Evolutionary conservation across 2,329 filamentous ascomycete species (phyloP), one percentile per base, ranked within the genome.

Genomic region (Ascomycota sp.): DNA sequence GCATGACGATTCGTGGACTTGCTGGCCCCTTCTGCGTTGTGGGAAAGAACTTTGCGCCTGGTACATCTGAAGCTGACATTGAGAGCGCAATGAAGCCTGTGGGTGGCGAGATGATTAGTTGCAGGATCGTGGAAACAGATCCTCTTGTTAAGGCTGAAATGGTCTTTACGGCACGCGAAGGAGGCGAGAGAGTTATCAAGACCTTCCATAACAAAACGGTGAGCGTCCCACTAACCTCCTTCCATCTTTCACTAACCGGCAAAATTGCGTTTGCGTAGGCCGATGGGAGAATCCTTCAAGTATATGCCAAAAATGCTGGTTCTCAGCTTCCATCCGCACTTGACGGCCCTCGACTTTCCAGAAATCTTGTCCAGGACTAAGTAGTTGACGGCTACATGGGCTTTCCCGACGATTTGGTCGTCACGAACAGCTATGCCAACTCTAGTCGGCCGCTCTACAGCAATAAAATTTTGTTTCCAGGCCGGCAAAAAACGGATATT

Each of bases 201-300:
- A 78, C 65, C 3, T 86, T 86, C 50, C 75, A 89, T 51, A 72
- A 77, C 46, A 74, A 82, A 56, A 81, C 70, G 45, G 78, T 80
- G 47, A 40, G 70, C 52, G 23, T 25, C 8, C 11, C 2, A 5
- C 8, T 22, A 27, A 7, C 19, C 27, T 23, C 15, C 20, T 12
- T 24, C 10, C 9, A 5, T 8, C 13, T 6, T 17, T n/a, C n/a
- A 15, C 25, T 27, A 2, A 28, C 36, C 26, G 8, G 10, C 3
- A 7, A 7, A 11, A 20, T n/a, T 9, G 11, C 17, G 9, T 10
- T 24, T 8, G 3, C 17, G 17, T 36, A 72, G 76, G 79, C 79
- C 43, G 79, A 86, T 43, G 78, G 78, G 28, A 65, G 75, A 38
- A 52, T 76, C 11, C 63, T 86, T 32, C 68, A 77, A 45, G 75